Conservation (phyloP, 306 rosid genomes). For the Sesbania bispinosa region DNA sequence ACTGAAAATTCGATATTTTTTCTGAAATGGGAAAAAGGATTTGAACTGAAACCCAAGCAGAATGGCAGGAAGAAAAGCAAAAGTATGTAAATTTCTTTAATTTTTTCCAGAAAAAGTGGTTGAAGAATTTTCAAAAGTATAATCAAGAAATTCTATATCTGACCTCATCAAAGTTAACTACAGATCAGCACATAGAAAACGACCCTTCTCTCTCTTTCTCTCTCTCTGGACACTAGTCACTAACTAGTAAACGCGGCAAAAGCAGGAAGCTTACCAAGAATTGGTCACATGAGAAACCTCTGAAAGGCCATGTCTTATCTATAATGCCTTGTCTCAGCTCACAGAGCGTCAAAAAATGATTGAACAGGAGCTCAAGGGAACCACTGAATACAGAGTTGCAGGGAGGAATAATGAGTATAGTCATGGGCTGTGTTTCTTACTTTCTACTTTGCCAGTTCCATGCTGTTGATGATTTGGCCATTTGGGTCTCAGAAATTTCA, state of each 20-base stretch:
- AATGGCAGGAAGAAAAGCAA: conserved; percentile 23
- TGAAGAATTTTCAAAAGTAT: conserved; percentile 24
- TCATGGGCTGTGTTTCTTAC: conserved; percentile 41
- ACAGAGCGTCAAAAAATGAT: conserved; percentile 44
- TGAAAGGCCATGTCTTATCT: conserved; percentile 41
- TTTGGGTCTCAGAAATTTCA: conserved; percentile 44
- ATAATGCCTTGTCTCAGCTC: conserved; percentile 25
- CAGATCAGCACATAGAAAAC: conserved; percentile 33
- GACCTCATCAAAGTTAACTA: conserved; percentile 22
- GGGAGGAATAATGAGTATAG: conserved; percentile 45
- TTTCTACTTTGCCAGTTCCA: conserved; percentile 42
- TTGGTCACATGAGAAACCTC: conserved; percentile 23
- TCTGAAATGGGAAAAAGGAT: conserved; percentile 8
- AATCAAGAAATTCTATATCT: conserved; percentile 11
- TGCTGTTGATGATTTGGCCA: conserved; percentile 52
- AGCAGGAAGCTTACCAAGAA: conserved; percentile 39
- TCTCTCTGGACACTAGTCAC: conserved; percentile 5
- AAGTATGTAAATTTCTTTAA: not conserved
- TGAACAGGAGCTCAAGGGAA: conserved; percentile 67
- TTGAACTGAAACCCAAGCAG: conserved; percentile 24
- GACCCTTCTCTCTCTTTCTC: conserved; percentile 4
- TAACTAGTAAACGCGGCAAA: not conserved
- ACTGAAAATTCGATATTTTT: conserved; percentile 14
- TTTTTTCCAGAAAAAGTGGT: not conserved
- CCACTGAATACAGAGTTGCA: conserved; percentile 46